Conservation (phyloP, 306 rosid species). For the Castanopsis chinensis region DNA sequence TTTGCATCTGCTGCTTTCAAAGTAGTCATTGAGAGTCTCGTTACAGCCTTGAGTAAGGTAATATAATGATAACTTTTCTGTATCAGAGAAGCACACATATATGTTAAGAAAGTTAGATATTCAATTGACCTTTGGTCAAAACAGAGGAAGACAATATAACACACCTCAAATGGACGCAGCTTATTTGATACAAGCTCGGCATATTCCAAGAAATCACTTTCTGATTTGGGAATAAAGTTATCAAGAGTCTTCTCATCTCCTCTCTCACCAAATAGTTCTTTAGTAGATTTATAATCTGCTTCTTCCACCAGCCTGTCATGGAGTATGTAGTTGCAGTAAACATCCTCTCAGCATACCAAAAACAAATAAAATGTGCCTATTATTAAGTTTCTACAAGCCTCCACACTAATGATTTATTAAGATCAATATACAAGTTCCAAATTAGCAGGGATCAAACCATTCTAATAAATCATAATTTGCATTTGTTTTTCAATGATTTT, state of each 20-base stretch:
- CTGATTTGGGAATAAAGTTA: slow-evolving; percentile 86
- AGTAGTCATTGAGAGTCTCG: slow-evolving; percentile 77
- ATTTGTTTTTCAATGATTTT: background rate
- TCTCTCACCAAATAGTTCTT: slow-evolving; percentile 64
- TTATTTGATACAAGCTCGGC: slow-evolving; percentile 82
- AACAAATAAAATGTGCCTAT: background rate
- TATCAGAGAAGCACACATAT: background rate
- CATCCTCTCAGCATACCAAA: background rate
- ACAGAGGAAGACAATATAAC: background rate
- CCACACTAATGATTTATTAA: background rate
- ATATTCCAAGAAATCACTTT: slow-evolving; percentile 82
- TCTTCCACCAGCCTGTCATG: slow-evolving; percentile 77
- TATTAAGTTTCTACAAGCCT: background rate
- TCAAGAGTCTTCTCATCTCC: slow-evolving; percentile 76
- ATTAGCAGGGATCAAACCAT: background rate
- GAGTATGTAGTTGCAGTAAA: slow-evolving; percentile 8
- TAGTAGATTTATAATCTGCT: slow-evolving; percentile 81
- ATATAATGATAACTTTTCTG: slow-evolving; percentile 92
- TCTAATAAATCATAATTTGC: background rate
- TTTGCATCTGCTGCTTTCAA: slow-evolving; percentile 97
- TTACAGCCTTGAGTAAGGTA: slow-evolving; percentile 65
- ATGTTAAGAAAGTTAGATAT: background rate
- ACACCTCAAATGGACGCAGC: slow-evolving; percentile 70
- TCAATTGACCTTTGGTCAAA: background rate
- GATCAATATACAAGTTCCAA: background rate